Evolutionary conservation across 2,329 filamentous ascomycete genomes (phyloP).

Genomic region (Colletotrichum cereale): DNA sequence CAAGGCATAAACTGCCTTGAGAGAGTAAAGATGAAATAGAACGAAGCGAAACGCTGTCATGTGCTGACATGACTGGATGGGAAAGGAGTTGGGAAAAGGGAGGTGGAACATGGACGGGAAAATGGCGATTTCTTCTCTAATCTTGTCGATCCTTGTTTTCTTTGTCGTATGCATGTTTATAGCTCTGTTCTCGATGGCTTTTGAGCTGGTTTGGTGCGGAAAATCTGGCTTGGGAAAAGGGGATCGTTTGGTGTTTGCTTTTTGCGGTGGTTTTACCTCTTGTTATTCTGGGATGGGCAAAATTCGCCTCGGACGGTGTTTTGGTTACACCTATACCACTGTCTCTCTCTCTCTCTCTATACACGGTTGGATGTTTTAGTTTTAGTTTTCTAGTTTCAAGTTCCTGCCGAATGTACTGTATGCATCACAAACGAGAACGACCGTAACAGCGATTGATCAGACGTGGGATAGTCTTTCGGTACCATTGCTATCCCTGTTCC

Average conservation of each 20-base stretch:
- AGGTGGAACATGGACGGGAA: neutral
- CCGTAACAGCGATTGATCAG: neutral
- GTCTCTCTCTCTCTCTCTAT: constrained; percentile 1
- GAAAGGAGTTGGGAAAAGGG: neutral
- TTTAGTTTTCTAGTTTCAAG: neutral
- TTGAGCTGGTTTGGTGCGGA: neutral
- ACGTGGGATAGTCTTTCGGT: neutral
- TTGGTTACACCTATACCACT: neutral
- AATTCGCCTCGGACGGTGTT: neutral
- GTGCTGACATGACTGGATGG: neutral
- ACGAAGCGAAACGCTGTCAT: neutral
- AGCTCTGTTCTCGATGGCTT: neutral
- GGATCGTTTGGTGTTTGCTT: neutral
- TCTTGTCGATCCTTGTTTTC: neutral
- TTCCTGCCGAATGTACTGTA: neutral
- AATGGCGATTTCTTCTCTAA: neutral
- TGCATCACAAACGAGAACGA: neutral
- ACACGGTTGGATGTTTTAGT: neutral
- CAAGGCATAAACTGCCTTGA: neutral
- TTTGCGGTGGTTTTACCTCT: neutral
- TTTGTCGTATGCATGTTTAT: no score
- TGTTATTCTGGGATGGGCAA: neutral
- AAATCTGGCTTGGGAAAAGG: neutral
- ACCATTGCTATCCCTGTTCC: neutral
- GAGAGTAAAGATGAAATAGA: no score